These are phyloP conservation scores for Lasiosphaeria hispida DNA, from an alignment of 495 filamentous ascomycete species.

Conservation along the genomic window DNA sequence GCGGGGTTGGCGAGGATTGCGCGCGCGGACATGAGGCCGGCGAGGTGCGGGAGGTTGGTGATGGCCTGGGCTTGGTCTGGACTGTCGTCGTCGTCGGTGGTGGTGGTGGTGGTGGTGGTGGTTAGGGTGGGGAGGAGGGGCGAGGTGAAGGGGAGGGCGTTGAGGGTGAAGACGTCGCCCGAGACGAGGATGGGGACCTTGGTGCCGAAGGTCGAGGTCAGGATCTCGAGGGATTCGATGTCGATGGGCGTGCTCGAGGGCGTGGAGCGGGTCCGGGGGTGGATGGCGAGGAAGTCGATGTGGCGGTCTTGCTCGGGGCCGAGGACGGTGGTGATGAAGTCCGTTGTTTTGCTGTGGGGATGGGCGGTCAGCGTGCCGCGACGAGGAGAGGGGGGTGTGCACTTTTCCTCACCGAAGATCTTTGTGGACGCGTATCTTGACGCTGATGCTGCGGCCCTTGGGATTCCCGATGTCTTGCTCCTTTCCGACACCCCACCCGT, in stretches of 20 bases:
- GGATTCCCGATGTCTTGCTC: conserved; percentile 33
- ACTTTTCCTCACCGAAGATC: conserved; percentile 47
- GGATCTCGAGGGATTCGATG: conserved; percentile 54
- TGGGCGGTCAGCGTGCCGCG: not conserved
- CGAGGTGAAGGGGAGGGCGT: conserved; percentile 43
- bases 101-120: conserved; percentile 23
- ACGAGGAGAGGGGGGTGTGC: not conserved
- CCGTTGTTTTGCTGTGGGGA: conserved; percentile 39
- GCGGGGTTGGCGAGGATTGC: conserved; percentile 62
- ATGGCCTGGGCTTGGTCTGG: not conserved
- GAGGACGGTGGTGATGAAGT: conserved; percentile 50
- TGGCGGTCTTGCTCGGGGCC: conserved; percentile 42
- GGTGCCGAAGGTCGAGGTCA: conserved; percentile 45
- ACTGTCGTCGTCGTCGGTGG: conserved; percentile 16
- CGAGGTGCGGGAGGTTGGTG: conserved; percentile 34
- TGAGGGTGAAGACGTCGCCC: conserved; percentile 58
- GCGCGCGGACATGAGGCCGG: conserved; percentile 63
- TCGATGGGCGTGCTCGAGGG: conserved; percentile 56
- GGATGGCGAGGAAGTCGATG: conserved; percentile 63
- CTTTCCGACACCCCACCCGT: conserved; percentile 44
- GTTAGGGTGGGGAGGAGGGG: conserved; percentile 26
- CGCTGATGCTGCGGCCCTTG: conserved; percentile 50
- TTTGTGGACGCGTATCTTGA: conserved; percentile 64
- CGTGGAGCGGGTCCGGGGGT: conserved; percentile 56
- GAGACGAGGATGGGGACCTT: conserved; percentile 58